Conservation (phyloP, 768 basidiomycete species). For the Lactarius trivialis region DNA sequence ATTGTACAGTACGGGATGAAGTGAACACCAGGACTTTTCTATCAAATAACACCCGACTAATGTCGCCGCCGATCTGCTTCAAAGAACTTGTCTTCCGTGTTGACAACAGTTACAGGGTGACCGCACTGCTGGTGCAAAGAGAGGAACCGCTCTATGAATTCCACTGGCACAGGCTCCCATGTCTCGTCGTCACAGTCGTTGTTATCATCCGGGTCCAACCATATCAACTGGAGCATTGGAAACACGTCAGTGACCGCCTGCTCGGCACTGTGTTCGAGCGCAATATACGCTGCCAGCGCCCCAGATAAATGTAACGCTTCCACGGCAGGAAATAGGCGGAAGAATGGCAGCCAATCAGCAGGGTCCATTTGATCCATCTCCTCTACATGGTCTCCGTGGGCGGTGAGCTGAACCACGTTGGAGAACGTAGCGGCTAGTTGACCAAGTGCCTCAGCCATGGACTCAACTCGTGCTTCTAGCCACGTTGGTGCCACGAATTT, state of each 20-base stretch:
- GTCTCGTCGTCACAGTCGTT: not conserved
- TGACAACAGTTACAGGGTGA: not conserved
- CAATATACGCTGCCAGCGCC: not conserved
- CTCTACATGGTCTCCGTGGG: not conserved
- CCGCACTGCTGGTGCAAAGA: not conserved
- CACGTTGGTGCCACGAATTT: rapidly evolving
- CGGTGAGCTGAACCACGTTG: not conserved
- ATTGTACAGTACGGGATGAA: too few species aligned
- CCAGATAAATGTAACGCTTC: not conserved
- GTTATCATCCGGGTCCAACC: not conserved
- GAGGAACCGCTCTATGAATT: not conserved
- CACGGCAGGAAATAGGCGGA: not conserved
- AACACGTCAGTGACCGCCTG: not conserved
- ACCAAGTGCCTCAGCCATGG: not conserved
- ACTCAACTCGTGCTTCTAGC: not conserved
- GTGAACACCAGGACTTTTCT: too few species aligned
- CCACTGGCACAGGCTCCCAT: not conserved
- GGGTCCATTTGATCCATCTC: not conserved
- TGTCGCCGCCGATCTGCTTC: not conserved
- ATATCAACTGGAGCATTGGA: not conserved
- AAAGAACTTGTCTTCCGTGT: not conserved
- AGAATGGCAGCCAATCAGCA: not conserved
- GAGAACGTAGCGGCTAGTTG: not conserved
- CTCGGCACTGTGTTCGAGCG: not conserved
- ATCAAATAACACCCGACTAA: too few species aligned